These are phyloP conservation scores for Pseudocercospora fuligena DNA, from an alignment of 2,329 filamentous ascomycete species.

Conservation along the genomic window DNA sequence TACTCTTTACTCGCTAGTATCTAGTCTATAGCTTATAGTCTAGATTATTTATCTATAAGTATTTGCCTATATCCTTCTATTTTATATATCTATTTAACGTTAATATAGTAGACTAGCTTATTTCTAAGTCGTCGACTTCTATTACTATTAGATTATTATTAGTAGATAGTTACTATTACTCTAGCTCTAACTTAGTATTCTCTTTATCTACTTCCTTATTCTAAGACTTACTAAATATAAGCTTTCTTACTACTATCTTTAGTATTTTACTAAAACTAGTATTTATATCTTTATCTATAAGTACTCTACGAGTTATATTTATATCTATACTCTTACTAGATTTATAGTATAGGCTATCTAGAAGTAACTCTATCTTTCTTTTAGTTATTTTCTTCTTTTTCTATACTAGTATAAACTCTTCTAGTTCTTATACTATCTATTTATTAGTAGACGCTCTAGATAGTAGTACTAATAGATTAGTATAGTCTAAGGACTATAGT, in stretches of 20 bases:
- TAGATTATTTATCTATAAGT: not conserved
- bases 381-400: no score
- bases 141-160: not conserved
- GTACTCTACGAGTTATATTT: not conserved
- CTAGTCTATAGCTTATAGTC: not conserved
- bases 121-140: not conserved
- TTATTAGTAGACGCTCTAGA: no score
- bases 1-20: not conserved
- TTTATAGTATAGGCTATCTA: not conserved
- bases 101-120: not conserved
- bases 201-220: not conserved
- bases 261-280: not conserved
- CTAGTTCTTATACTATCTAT: no score
- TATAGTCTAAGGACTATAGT: not conserved
- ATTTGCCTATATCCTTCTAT: not conserved
- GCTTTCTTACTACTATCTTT: not conserved
- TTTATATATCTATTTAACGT: not conserved
- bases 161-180: not conserved
- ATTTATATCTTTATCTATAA: not conserved
- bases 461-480: not conserved
- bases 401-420: no score
- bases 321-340: not conserved
- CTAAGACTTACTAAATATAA: not conserved
- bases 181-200: not conserved
- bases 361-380: no score